A percentile compares a stretch with the other conserved stretches of the same genome.
These are phyloP conservation scores for Thymus quinquecostatus DNA, from an alignment of 257 asterid genomes.

Conservation along the genomic window DNA sequence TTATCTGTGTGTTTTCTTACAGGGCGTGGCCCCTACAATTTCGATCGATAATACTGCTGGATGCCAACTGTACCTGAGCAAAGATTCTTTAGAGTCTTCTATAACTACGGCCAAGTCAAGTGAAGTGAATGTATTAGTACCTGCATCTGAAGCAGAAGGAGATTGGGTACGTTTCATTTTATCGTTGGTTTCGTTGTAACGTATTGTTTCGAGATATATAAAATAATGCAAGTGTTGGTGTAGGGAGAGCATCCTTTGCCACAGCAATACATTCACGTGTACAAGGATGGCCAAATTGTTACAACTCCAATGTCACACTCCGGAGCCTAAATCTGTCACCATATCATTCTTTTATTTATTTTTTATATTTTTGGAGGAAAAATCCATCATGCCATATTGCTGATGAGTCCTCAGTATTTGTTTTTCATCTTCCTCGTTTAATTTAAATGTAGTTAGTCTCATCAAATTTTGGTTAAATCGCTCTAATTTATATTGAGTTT, in stretches of 20 bases:
- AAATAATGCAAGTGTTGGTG: slow-evolving; percentile 29
- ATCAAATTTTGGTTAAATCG: slow-evolving; percentile 9
- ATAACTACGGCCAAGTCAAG: slow-evolving; percentile 86
- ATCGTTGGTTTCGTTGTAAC: too few relatives aligned
- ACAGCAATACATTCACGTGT: slow-evolving; percentile 66
- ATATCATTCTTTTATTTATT: neutral
- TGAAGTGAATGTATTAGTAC: slow-evolving; percentile 78
- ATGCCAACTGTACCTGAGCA: slow-evolving; percentile 83
- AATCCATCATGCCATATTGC: slow-evolving; percentile 11
- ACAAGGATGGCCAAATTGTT: slow-evolving; percentile 73
- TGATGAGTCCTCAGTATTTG: slow-evolving; percentile 21
- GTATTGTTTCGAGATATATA: neutral
- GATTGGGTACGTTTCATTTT: slow-evolving; percentile 72
- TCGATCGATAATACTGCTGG: slow-evolving; percentile 88
- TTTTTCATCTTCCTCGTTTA: neutral
- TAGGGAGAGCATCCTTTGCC: slow-evolving; percentile 92
- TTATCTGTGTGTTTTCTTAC: neutral
- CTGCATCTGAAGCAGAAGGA: slow-evolving; percentile 69
- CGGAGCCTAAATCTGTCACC: slow-evolving; percentile 55
- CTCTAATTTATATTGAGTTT: neutral
- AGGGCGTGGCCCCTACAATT: slow-evolving; percentile 89
- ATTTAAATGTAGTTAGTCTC: neutral
- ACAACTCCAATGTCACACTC: slow-evolving; percentile 86
- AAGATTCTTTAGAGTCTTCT: slow-evolving; percentile 75
- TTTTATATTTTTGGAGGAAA: slow-evolving; percentile 49